These are phyloP conservation scores for Penicillium ochrochloron DNA, from an alignment of 495 filamentous ascomycete genomes.

Conservation along the genomic window DNA sequence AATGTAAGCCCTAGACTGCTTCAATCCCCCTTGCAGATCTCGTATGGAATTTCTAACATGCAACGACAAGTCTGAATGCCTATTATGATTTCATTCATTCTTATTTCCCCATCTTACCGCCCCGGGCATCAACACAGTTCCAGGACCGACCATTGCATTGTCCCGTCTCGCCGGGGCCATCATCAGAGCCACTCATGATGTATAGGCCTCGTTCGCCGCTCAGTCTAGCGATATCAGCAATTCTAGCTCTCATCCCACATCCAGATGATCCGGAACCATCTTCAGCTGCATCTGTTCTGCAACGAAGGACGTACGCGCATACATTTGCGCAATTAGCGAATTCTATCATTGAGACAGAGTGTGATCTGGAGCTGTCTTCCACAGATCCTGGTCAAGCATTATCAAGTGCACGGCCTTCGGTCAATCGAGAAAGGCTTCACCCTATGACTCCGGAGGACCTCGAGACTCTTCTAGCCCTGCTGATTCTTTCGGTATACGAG, in stretches of 20 bases:
- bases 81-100: constrained; percentile 65
- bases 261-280: constrained; percentile 54
- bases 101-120: constrained; percentile 63
- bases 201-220: constrained; percentile 58
- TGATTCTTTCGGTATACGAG: constrained; percentile 63
- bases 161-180: constrained; percentile 46
- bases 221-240: constrained; percentile 59
- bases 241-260: constrained; percentile 59
- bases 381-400: constrained; percentile 58
- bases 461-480: constrained; percentile 58
- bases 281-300: constrained; percentile 47
- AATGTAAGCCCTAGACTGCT: constrained; percentile 37
- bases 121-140: constrained; percentile 47
- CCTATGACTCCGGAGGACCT: constrained; percentile 54
- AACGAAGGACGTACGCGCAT: constrained; percentile 59
- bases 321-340: constrained; percentile 58
- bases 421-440: constrained; percentile 56
- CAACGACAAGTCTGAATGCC: constrained; percentile 53
- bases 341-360: constrained; percentile 59
- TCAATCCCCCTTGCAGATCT: not conserved
- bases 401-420: constrained; percentile 45
- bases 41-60: constrained; percentile 25
- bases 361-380: constrained; percentile 59
- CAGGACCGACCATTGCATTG: constrained; percentile 52
- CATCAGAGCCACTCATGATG: constrained; percentile 45